Evolutionary conservation across 805 yeast genomes (phyloP).

Genomic region (Kuraishia piskuri): DNA sequence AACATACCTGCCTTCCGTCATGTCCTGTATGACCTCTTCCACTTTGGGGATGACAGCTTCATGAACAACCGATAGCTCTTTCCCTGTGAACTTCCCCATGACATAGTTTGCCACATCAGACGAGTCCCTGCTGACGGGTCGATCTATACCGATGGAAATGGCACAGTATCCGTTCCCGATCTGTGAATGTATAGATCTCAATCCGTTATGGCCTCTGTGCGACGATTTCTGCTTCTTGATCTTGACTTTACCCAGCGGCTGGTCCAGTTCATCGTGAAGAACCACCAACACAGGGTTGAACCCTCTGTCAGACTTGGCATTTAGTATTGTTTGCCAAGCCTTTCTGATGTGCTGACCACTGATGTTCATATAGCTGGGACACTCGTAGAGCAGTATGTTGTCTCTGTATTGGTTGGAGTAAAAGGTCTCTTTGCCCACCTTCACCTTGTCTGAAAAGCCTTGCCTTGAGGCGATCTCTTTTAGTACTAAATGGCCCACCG

Average conservation of each 20-base stretch:
- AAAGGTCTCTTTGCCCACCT: constrained; percentile 10
- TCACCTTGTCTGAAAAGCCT: constrained; percentile 7
- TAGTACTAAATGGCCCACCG: constrained; percentile 60
- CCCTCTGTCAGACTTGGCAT: constrained; percentile 12
- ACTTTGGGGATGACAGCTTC: constrained; percentile 33
- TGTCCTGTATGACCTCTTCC: constrained; percentile 26
- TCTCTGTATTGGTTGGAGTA: constrained; percentile 11
- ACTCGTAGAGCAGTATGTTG: constrained; percentile 38
- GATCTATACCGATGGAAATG: constrained; percentile 71
- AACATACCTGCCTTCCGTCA: constrained; percentile 18
- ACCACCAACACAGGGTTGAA: constrained; percentile 40
- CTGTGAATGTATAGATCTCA: constrained; percentile 43
- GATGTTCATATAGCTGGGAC: constrained; percentile 58
- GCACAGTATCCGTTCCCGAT: constrained; percentile 52
- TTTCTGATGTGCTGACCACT: constrained; percentile 52
- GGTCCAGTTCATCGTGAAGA: constrained; percentile 72
- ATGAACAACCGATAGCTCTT: constrained; percentile 34
- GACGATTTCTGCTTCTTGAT: constrained; percentile 52
- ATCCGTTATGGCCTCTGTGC: constrained; percentile 80
- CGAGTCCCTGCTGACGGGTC: constrained; percentile 39
- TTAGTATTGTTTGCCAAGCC: constrained; percentile 33
- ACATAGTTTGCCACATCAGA: constrained; percentile 54
- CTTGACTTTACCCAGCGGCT: constrained; percentile 58
- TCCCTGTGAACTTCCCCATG: constrained; percentile 37
- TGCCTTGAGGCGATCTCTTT: constrained; percentile 18